phyloP scores from a whole-genome alignment of 805 yeast genomes.

The Saccharomycopsis amapae region DNA sequence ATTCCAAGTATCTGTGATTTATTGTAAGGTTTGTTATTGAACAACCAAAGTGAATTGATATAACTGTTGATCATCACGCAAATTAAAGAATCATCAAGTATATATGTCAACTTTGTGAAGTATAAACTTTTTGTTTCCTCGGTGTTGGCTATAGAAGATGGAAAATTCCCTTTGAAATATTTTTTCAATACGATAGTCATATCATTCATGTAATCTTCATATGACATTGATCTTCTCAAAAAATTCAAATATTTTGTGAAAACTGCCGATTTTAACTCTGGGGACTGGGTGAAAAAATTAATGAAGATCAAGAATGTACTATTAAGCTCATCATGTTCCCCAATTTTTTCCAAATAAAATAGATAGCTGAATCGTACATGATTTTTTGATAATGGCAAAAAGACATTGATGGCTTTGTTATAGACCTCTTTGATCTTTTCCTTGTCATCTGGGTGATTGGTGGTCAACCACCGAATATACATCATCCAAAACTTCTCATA shows the following conservation, averaged over 20 bases:
- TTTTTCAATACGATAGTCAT: neutral
- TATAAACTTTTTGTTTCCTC: no score
- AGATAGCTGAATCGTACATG: conserved; percentile 15
- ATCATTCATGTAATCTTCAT: conserved; percentile 3
- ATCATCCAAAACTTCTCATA: conserved; percentile 61
- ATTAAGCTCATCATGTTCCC: conserved; percentile 7
- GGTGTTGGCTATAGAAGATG: neutral
- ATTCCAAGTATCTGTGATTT: neutral
- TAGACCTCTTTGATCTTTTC: conserved; percentile 39
- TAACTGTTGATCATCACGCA: conserved; percentile 2
- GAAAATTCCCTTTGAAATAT: conserved; percentile 4
- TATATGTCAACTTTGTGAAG: neutral
- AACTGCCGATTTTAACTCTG: neutral
- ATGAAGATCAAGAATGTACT: conserved; percentile 3
- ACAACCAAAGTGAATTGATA: conserved; percentile 1
- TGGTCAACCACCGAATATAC: conserved; percentile 49
- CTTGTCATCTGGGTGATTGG: conserved; percentile 25
- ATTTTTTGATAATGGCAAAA: conserved; percentile 26
- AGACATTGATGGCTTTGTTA: conserved; percentile 42
- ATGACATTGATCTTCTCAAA: conserved; percentile 6
- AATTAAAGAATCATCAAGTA: neutral
- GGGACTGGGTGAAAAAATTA: conserved; percentile 2
- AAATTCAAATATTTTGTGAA: conserved; percentile 10
- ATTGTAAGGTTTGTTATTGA: neutral
- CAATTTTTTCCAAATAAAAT: conserved; percentile 14